Evolutionary conservation across 2,329 filamentous ascomycete species (phyloP), one percentile per base, ranked within the genome.

Genomic region (Penicillium freii): DNA sequence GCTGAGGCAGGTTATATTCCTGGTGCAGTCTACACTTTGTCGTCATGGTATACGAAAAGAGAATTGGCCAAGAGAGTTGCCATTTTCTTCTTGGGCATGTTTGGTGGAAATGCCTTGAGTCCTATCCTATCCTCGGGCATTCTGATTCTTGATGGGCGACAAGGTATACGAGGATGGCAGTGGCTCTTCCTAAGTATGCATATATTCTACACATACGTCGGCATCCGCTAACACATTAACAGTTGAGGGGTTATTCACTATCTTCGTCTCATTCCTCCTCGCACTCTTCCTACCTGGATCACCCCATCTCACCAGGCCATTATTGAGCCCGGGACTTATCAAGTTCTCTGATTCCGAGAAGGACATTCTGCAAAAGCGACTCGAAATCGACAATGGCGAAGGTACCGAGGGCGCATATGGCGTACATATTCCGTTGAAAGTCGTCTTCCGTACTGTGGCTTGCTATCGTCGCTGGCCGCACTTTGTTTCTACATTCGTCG

Each of bases 61-160:
- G 48, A 51, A 23, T 23, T 51, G 15, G 27, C 38, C 1, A 51
- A 31, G 19, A 21, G 48, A 23, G 38, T 51, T 23, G 36, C 48
- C 15, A 42, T 51, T 33, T 51, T 51, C 38, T 51, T 51, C 36
- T 51, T 51, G 33, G 48, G 48, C 3, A 51, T 51, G 48, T 51
- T 51, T 23, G 48, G 48, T 7, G 48, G 48, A 1, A 51, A 39
- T 0, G 48, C 34, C 10, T 9, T 33, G 1, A 31, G 36, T 13
- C 36, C 38, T 7, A 39, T 51, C 15, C 27, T 42, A 5, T 27
- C 36, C 5, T 40, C 38, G 1, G 36, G 36, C 2, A 31, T 51
- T 13, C 15, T 51, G 19, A 2, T 23, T 11, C 38, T 51, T 0
- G 36, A 51, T 23, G 48, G 48, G 8, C 13, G 29, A n/a, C n/a